These are phyloP conservation scores for Inga laurina DNA, from an alignment of 306 rosid genomes.

Conservation along the genomic window DNA sequence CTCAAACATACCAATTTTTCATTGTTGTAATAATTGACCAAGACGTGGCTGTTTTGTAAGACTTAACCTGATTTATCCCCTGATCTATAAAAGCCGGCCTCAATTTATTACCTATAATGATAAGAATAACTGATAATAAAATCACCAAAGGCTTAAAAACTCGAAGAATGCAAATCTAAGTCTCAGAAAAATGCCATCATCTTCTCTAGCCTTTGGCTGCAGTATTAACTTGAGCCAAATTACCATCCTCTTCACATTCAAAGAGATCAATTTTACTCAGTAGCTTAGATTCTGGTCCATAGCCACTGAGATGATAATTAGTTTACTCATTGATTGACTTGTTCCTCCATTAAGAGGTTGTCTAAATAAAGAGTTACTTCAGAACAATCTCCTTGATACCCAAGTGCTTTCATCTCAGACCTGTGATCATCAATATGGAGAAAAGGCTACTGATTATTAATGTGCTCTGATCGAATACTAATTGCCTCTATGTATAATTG, in stretches of 20 bases:
- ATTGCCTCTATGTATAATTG: neutral
- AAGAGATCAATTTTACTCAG: slow-evolving; percentile 66
- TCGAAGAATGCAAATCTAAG: slow-evolving; percentile 62
- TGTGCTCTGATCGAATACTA: neutral
- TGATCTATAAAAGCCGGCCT: neutral
- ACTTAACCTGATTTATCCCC: neutral
- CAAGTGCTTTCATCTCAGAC: slow-evolving; percentile 45
- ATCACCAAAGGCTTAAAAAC: slow-evolving; percentile 19
- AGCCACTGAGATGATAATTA: slow-evolving; percentile 48
- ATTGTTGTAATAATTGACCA: neutral
- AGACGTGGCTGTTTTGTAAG: slow-evolving; percentile 7
- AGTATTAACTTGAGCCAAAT: slow-evolving; percentile 48
- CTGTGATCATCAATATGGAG: slow-evolving; percentile 71
- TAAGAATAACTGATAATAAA: slow-evolving; percentile 24
- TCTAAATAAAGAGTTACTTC: slow-evolving; percentile 51
- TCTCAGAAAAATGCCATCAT: slow-evolving; percentile 78
- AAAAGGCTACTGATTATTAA: slow-evolving; percentile 42
- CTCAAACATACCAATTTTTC: neutral
- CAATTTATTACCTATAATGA: neutral
- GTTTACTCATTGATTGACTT: slow-evolving; percentile 42
- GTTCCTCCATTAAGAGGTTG: slow-evolving; percentile 50
- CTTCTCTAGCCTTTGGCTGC: slow-evolving; percentile 33
- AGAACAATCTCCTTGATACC: slow-evolving; percentile 52
- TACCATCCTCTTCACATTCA: slow-evolving; percentile 58
- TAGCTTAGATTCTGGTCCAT: slow-evolving; percentile 45